phyloP scores from a whole-genome alignment of 805 yeast species.

The Dipodascus albidus region DNA sequence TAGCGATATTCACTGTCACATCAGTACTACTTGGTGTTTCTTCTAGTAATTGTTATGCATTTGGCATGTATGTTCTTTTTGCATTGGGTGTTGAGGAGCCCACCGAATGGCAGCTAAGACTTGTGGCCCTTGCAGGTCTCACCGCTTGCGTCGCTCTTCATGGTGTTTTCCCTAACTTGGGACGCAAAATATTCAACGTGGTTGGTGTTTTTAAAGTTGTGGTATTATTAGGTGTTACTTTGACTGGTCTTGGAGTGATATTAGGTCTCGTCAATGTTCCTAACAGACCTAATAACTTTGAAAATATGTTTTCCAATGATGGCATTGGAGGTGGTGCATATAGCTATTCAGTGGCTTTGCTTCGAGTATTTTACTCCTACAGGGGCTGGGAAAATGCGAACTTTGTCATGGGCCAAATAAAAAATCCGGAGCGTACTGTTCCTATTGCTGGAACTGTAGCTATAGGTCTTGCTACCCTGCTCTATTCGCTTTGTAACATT shows the following conservation, averaged over 20 bases:
- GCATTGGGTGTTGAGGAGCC: constrained; percentile 31
- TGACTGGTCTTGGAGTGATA: constrained; percentile 34
- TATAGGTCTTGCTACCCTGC: constrained; percentile 37
- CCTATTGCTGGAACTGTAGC: constrained; percentile 53
- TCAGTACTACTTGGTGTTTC: constrained; percentile 50
- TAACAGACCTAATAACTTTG: constrained; percentile 27
- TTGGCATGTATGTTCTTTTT: constrained; percentile 45
- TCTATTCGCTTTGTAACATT: constrained; percentile 45
- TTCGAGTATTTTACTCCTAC: constrained; percentile 51
- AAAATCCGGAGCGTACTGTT: constrained; percentile 44
- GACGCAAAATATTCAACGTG: constrained; percentile 40
- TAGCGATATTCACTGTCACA: constrained; percentile 38
- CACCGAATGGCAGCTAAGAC: constrained; percentile 28
- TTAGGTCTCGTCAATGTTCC: constrained; percentile 25
- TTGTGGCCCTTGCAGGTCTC: constrained; percentile 39
- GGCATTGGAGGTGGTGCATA: constrained; percentile 35
- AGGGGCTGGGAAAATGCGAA: constrained; percentile 66
- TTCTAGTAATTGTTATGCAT: constrained; percentile 53
- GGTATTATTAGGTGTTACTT: constrained; percentile 37
- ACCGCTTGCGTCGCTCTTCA: constrained; percentile 39
- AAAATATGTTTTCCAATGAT: constrained; percentile 30
- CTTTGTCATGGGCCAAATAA: constrained; percentile 47
- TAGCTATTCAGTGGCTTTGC: constrained; percentile 42
- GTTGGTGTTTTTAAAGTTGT: constrained; percentile 45
- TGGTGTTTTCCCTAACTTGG: constrained; percentile 36